Evolutionary conservation across 345 rosid genomes (phyloP).

Genomic region (Stellera chamaejasme): DNA sequence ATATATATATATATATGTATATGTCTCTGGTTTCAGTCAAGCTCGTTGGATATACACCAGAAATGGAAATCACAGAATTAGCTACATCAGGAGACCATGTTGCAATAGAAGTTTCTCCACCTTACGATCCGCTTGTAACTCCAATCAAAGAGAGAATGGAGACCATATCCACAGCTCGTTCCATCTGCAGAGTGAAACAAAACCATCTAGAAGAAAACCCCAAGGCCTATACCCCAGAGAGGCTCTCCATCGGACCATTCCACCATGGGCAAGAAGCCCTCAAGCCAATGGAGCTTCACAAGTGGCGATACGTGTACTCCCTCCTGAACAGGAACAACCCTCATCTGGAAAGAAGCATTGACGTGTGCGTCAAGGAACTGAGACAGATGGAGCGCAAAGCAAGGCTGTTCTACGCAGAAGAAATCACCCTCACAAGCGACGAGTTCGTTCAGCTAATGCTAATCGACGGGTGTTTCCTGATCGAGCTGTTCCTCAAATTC

Average conservation of each 20-base stretch:
- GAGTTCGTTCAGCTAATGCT: slow-evolving; percentile 37
- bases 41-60: neutral
- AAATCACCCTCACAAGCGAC: slow-evolving; percentile 2
- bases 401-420: slow-evolving; percentile 21
- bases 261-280: slow-evolving; percentile 1
- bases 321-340: slow-evolving; percentile 30
- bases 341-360: slow-evolving; percentile 24
- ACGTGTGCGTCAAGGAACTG: slow-evolving; percentile 27
- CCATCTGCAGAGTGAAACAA: slow-evolving; percentile 22
- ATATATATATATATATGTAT: too few relatives aligned
- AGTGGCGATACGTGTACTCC: slow-evolving; percentile 37
- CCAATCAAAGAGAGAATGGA: slow-evolving; percentile 32
- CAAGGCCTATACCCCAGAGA: slow-evolving; percentile 18
- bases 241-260: slow-evolving; percentile 41
- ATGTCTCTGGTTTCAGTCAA: neutral
- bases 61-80: neutral
- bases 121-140: slow-evolving; percentile 15
- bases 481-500: slow-evolving; percentile 37
- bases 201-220: slow-evolving; percentile 1
- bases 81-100: slow-evolving; percentile 15
- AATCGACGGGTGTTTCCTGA: slow-evolving; percentile 39
- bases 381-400: slow-evolving; percentile 34
- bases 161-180: slow-evolving; percentile 15
- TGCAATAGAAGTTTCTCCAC: slow-evolving; percentile 17
- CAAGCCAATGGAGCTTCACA: slow-evolving; percentile 23